Base-by-base conservation (phyloP, 257 asterid species). In the Perilla frutescens region DNA sequence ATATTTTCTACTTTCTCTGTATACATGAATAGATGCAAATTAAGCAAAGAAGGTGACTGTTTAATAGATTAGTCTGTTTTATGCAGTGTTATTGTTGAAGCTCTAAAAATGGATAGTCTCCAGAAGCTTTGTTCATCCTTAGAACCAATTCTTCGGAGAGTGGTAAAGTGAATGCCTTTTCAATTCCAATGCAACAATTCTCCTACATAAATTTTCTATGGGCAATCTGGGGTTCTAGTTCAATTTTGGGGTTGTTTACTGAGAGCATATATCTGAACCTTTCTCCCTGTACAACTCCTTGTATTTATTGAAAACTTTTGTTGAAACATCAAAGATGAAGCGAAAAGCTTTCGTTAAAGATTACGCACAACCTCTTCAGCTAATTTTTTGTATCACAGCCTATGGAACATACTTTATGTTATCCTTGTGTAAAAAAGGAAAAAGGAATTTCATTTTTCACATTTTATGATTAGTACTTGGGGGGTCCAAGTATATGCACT, bases 121-220 rank as follows among this genome's bases (percentile, higher is more conserved):
- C 97, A 94, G 85, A 94, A 87, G 89, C 97, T 94, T 56, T 92
- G 96, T 89, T 94, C 99, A 48, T 91, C 99, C 32, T 76, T 94
- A 71, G 98, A 94, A 77, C 99, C 98, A 45, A 88, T 94, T 81
- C 96, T 94, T 41, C 93, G 98, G 48, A 92, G 97, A 92, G 98
- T 94, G 88, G 99, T 94, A 94, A 85, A 54, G 87, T 71, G 43
- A 62, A 56, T 58, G 20, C 64, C 56, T 41, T 66, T 20, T 61
- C 54, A 36, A 58, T 59, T 66, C 68, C 59, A 47, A 14, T 53
- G 7, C 36, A 11, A 31, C 20, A 37, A 40, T 60, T 44, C 39
- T 48, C 48, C 14, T 41, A 3, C 6, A 3, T 67, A 29, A 9
- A 56, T 0, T 8, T 40, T 43, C 20, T 5, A 39, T 37, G 31